Percentiles rank a stretch among this genome's conserved stretches.
phyloP scores from a whole-genome alignment of 805 yeast species.

The Zygosaccharomyces pseudorouxii region DNA sequence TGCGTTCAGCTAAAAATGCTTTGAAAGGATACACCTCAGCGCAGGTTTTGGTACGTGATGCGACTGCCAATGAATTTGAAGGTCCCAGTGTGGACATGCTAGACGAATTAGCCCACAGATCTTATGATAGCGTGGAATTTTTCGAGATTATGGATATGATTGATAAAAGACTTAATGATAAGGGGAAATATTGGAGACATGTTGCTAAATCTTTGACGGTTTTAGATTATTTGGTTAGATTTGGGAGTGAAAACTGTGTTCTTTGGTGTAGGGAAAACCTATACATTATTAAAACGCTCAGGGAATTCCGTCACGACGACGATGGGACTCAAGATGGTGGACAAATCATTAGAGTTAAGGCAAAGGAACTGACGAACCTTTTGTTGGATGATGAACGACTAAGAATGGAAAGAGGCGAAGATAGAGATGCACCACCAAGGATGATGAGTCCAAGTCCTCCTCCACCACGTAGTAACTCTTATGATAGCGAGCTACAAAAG shows the following conservation, averaged over 20 bases:
- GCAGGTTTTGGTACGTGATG: slow-evolving; percentile 83
- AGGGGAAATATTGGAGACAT: slow-evolving; percentile 96
- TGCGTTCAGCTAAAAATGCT: slow-evolving; percentile 74
- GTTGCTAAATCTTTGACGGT: slow-evolving; percentile 85
- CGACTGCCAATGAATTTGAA: slow-evolving; percentile 80
- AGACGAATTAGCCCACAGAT: slow-evolving; percentile 75
- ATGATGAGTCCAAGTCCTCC: slow-evolving; percentile 19
- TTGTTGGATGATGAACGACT: slow-evolving; percentile 78
- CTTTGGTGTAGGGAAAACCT: slow-evolving; percentile 87
- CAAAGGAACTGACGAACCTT: slow-evolving; percentile 75
- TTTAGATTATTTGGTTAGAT: slow-evolving; percentile 76
- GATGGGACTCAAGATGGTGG: slow-evolving; percentile 81
- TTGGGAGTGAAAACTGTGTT: slow-evolving; percentile 84
- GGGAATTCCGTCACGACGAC: slow-evolving; percentile 82
- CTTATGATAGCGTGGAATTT: slow-evolving; percentile 67
- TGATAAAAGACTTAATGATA: slow-evolving; percentile 85
- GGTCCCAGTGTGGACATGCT: slow-evolving; percentile 79
- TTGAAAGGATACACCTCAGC: slow-evolving; percentile 80
- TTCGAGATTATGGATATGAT: slow-evolving; percentile 90
- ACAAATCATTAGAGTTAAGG: slow-evolving; percentile 78
- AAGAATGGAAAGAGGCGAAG: slow-evolving; percentile 56
- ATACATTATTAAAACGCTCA: slow-evolving; percentile 79
- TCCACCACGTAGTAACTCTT: slow-evolving; percentile 37
- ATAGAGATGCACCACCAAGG: slow-evolving; percentile 29
- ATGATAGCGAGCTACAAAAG: slow-evolving; percentile 69